Evolutionary conservation across 352 stramenopile genomes (phyloP), one percentile per base, ranked within the genome.

Genomic region (Pythium utonaiense): DNA sequence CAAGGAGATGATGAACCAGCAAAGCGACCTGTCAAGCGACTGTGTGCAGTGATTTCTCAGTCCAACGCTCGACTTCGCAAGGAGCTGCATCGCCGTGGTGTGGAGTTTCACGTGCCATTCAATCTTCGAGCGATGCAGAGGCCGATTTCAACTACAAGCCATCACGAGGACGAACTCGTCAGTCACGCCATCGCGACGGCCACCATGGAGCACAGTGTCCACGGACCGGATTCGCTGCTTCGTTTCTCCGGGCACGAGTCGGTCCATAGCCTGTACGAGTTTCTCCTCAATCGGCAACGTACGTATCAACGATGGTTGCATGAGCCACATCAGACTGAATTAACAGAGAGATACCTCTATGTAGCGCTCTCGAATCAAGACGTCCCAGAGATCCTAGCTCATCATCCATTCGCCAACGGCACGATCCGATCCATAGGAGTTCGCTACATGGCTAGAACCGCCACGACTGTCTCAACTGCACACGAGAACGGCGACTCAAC

Each of bases 221-320:
- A 85, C 45, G 78, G 83, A 1, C 64, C 71, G 1, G 80, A 90
- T 58, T 90, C 83, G 16, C 62, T 92, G 24, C 59, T 92, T 14
- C 66, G 75, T 17, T 92, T 92, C 33, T 58, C 74, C 17, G 83
- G 77, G 3, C 80, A 92, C 40, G 58, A 86, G 16, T 66, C 75
- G 17, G 77, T 89, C 3, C 83, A 92, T 19, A 80, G 80, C 14
- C 67, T 92, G 14, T 92, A 80, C 59, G 83, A 92, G 53, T 92
- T 83, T 57, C 71, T 92, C 3, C 71, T 92, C 61, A 92, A 92
- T 58, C 75, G 77, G 57, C 76, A 85, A 48, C 83, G 83, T 92
- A 76, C 21, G 82, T 74, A 7, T 3, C 1, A 24, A 6, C 33
- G 21, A 9, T 31, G 16, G 25, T 25, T 48, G 24, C 19, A 7